Evolutionary conservation across 495 filamentous ascomycete species (phyloP), one percentile per base, ranked within the genome.

Genomic region (Chaetomium fimeti): DNA sequence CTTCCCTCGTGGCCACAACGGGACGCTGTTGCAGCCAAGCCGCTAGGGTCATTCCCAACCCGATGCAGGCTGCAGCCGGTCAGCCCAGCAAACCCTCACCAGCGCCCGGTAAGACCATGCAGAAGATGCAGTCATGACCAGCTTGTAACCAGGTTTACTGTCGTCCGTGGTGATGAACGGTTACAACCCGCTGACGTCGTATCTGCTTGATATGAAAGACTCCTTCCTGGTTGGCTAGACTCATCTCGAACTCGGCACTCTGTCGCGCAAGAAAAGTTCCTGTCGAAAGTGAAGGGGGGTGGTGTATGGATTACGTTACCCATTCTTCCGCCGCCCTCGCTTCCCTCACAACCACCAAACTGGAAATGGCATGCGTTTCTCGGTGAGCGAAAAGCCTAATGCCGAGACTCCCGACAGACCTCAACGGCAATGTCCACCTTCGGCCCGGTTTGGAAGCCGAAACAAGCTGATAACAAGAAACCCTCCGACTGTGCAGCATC

Each of bases 1-100:
- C n/a, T 56, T 56, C 32, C 53, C 53, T 56, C 53, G 53, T 56
- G 53, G 53, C n/a, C 9, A 2, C n/a, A 40, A 40, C 53, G 29
- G 32, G 29, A 40, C 12, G 32, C 1, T 25, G 18, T 29, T 40
- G 32, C 53, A 56, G 32, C 53, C 53, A 56, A 56, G 53, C 8
- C 32, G 32, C n/a, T 11, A 32, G 24, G 18, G 11, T 16, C 18
- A n/a, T 22, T 51, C 25, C 28, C 27, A 24, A 15, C 20, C 32
- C n/a, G 29, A 32, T 55, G 32, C n/a, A 40, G 53, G 8, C 20
- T 24, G 29, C 53, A 56, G 53, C 53, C 53, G 53, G 53, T 40
- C n/a, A 22, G 8, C 53, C 43, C n/a, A 36, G 12, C 6, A 36
- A n/a, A 22, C 5, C 1, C n/a, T 47, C n/a, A 22, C n/a, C 7